Conservation (phyloP, 495 filamentous ascomycete species). For the Penicillium tannophilum region DNA sequence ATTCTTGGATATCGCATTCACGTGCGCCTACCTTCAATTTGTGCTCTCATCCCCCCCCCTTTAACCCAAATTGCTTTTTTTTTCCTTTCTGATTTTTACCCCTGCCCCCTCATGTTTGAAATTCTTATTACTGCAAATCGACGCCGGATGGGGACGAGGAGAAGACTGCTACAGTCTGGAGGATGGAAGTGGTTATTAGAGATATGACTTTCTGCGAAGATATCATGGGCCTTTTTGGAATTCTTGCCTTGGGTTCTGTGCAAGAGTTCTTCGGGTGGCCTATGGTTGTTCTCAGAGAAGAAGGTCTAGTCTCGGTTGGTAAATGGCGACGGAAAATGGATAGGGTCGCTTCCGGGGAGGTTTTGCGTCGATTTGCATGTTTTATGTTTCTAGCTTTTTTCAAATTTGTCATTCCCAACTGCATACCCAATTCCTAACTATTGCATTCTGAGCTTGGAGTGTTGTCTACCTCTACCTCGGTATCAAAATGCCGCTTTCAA, state of each 20-base stretch:
- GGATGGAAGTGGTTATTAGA: constrained; percentile 13
- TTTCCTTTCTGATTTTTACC: constrained; percentile 10
- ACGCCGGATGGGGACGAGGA: constrained; percentile 33
- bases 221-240: constrained; percentile 13
- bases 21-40: constrained; percentile 21
- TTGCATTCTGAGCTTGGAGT: constrained; percentile 1
- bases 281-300: constrained; percentile 11
- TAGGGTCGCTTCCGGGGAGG: constrained; percentile 59
- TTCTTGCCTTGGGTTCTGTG: constrained; percentile 16
- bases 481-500: background rate
- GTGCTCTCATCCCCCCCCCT: constrained; percentile 10
- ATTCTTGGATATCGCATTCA: constrained; percentile 26
- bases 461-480: background rate
- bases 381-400: constrained; percentile 18
- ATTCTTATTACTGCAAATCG: constrained; percentile 26
- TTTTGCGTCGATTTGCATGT: constrained; percentile 47
- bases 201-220: constrained; percentile 18
- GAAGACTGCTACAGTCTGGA: constrained; percentile 22
- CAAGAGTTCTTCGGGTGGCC: constrained; percentile 5
- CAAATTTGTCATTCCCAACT: constrained; percentile 14
- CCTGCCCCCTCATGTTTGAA: constrained; percentile 11
- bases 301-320: constrained; percentile 28
- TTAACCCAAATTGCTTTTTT: constrained; percentile 15
- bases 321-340: constrained; percentile 50
- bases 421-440: background rate